These are phyloP conservation scores for Herpotrichia juniperi DNA, from an alignment of 2,329 filamentous ascomycete genomes.

Conservation along the genomic window DNA sequence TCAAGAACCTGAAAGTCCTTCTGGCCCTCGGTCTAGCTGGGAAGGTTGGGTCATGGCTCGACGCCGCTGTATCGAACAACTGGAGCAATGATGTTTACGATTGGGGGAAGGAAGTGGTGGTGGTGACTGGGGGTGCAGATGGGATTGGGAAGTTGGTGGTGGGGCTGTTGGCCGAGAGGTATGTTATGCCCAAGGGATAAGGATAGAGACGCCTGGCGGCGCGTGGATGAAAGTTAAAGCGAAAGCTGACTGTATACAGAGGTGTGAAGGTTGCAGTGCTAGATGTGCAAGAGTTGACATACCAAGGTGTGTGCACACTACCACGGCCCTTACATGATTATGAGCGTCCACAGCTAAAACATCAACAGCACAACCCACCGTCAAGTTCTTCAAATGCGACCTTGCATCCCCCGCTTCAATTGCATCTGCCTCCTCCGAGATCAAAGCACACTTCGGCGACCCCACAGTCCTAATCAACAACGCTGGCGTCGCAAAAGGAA, in stretches of 20 bases:
- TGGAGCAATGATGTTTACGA: constrained; percentile 63
- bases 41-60: constrained; percentile 59
- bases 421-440: constrained; percentile 55
- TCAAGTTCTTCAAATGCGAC: constrained; percentile 75
- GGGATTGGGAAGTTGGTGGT: constrained; percentile 75
- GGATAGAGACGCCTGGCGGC: too few species aligned
- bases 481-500: constrained; percentile 68
- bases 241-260: too few species aligned
- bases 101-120: constrained; percentile 72
- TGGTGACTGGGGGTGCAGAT: constrained; percentile 76
- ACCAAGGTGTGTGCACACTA: constrained; percentile 42
- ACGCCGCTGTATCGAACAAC: constrained; percentile 57
- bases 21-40: constrained; percentile 60
- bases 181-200: too few species aligned
- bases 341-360: constrained; percentile 10
- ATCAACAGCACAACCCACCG: constrained; percentile 53
- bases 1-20: constrained; percentile 60
- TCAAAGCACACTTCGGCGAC: constrained; percentile 63
- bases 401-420: constrained; percentile 66
- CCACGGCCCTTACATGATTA: background rate
- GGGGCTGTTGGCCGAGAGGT: constrained; percentile 67
- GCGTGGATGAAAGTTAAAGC: too few species aligned
- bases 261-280: constrained; percentile 73
- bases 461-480: constrained; percentile 77
- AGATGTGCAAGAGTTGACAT: constrained; percentile 69